Evolutionary conservation across 306 rosid genomes (phyloP).

Genomic region (Casuarina equisetifolia): DNA sequence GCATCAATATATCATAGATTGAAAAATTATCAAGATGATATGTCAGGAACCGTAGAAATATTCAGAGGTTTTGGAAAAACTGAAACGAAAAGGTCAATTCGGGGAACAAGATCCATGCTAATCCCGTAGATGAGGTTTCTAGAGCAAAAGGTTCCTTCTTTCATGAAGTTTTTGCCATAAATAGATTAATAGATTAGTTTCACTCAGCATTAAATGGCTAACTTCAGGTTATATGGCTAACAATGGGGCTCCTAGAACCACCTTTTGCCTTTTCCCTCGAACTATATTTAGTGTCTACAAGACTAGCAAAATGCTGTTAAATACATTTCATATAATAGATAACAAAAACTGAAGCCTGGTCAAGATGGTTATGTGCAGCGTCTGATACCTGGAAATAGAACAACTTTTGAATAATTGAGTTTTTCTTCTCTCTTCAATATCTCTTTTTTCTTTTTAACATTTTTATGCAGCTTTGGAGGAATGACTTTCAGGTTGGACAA

Average conservation of each 20-base stretch:
- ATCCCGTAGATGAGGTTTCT: conserved; percentile 37
- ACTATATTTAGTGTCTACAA: conserved; percentile 38
- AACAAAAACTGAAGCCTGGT: conserved; percentile 14
- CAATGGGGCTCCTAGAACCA: conserved; percentile 13
- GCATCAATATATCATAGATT: background rate
- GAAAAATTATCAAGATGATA: conserved; percentile 1
- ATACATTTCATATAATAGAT: background rate
- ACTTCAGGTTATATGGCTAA: conserved; percentile 16
- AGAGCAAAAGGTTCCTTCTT: conserved; percentile 20
- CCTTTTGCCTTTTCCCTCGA: conserved; percentile 11
- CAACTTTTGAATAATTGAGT: background rate
- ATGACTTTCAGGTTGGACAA: background rate
- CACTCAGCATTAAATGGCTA: conserved; percentile 8
- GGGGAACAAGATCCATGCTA: conserved; percentile 20
- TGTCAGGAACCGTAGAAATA: conserved; percentile 18
- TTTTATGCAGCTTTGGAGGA: background rate
- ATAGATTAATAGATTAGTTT: conserved; percentile 35
- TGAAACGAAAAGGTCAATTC: conserved; percentile 19
- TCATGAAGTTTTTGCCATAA: conserved; percentile 32
- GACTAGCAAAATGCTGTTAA: conserved; percentile 7
- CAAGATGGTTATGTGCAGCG: conserved; percentile 2
- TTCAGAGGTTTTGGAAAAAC: conserved; percentile 12
- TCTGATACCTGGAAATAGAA: background rate
- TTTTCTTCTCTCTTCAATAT: background rate
- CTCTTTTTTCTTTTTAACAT: no score